Percentiles rank a stretch among this genome's conserved stretches.
Evolutionary conservation across 352 stramenopile species (phyloP).

Genomic region (Phytophthora niederhauseri): DNA sequence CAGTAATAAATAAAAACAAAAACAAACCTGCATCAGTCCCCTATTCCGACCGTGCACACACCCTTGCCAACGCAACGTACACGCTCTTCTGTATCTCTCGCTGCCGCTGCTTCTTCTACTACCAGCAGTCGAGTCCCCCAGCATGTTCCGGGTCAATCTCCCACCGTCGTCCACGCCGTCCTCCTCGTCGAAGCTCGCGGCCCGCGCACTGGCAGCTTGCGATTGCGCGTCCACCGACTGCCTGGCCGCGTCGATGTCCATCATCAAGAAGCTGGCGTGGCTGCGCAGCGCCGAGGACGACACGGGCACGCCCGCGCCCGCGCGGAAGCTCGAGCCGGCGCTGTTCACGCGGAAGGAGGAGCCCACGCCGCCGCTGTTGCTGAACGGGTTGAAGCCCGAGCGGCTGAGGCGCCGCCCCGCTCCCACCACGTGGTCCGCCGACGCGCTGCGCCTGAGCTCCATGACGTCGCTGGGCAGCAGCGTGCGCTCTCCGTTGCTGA

Average conservation of each 20-base stretch:
- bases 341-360: constrained; percentile 37
- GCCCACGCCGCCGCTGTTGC: constrained; percentile 25
- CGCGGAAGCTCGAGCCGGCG: constrained; percentile 29
- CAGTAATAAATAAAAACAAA: constrained; percentile 4
- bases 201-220: constrained; percentile 9
- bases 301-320: constrained; percentile 33
- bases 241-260: constrained; percentile 53
- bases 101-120: constrained; percentile 32
- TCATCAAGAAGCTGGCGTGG: constrained; percentile 57
- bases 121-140: constrained; percentile 36
- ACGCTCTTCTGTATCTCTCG: constrained; percentile 46
- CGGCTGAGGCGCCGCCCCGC: constrained; percentile 37
- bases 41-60: not conserved
- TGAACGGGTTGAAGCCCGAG: constrained; percentile 34
- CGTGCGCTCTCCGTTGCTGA: constrained; percentile 20
- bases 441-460: constrained; percentile 48
- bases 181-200: constrained; percentile 32
- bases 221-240: constrained; percentile 39
- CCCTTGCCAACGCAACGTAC: constrained; percentile 29
- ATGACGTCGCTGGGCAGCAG: constrained; percentile 41
- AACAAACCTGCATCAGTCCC: constrained; percentile 17
- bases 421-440: constrained; percentile 33
- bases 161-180: constrained; percentile 31
- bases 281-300: constrained; percentile 40
- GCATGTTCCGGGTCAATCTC: constrained; percentile 48